Conservation (phyloP, 192 early-diverging fungal species). For the Coemansia sp. region DNA sequence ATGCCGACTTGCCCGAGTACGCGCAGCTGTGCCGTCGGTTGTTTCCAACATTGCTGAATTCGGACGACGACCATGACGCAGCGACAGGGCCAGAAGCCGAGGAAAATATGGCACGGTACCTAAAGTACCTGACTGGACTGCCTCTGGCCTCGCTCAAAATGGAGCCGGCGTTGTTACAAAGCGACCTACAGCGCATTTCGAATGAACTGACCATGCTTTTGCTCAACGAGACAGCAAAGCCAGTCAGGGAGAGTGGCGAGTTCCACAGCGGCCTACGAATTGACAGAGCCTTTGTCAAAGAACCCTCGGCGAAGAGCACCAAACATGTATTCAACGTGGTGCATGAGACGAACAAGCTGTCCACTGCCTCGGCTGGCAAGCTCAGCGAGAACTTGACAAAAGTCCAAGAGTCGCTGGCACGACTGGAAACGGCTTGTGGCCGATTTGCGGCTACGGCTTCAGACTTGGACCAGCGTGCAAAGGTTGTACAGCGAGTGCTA, state of each 20-base stretch:
- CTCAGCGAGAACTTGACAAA: slow-evolving; percentile 20
- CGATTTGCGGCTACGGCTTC: slow-evolving; percentile 28
- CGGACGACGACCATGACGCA: slow-evolving; percentile 9
- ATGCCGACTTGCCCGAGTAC: slow-evolving; percentile 50
- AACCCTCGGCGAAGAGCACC: not conserved
- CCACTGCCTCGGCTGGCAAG: slow-evolving; percentile 9
- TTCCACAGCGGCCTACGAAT: slow-evolving; percentile 1
- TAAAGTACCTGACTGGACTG: slow-evolving; percentile 49
- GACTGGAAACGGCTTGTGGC: slow-evolving; percentile 36
- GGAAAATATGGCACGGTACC: slow-evolving; percentile 43
- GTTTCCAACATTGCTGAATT: slow-evolving; percentile 29
- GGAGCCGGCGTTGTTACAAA: slow-evolving; percentile 48
- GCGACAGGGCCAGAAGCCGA: slow-evolving; percentile 31
- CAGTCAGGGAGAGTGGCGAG: not conserved
- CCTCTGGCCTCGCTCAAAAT: slow-evolving; percentile 43
- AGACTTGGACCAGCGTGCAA: slow-evolving; percentile 38
- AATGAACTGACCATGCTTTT: slow-evolving; percentile 49
- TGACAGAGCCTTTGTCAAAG: not conserved
- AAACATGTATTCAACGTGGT: slow-evolving; percentile 30
- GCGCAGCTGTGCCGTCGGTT: slow-evolving; percentile 46
- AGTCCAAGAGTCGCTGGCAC: slow-evolving; percentile 29
- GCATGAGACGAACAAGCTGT: slow-evolving; percentile 22
- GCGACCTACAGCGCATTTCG: slow-evolving; percentile 46
- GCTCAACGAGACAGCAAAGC: slow-evolving; percentile 36
- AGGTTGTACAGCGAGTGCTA: slow-evolving; percentile 42